Evolutionary conservation across 129 eudicot genomes (phyloP), one percentile per base, ranked within the genome.

Genomic region (Sambucus nigra): DNA sequence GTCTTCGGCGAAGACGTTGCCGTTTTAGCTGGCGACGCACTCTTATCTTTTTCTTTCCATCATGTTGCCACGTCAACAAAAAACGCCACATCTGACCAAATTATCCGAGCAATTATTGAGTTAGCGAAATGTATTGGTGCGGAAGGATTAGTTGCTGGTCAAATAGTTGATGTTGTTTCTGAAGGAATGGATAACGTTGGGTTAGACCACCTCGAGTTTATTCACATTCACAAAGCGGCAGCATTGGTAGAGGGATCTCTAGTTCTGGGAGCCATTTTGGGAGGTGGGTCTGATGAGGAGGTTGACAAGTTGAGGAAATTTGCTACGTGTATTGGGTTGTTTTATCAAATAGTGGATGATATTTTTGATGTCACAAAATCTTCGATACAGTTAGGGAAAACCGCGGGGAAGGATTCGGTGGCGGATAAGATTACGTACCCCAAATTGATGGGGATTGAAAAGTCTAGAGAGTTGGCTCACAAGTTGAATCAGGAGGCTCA

Each of bases 171-270:
- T 57, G 53, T 81, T 0, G 49, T 40, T 28, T 76, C 77, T 3
- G 78, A 73, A 31, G 84, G 89, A 0, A 56, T 56, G 5, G 19
- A 65, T 10, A 69, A 59, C 45, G 76, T 69, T 0, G 80, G 73
- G 0, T 40, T 76, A 1, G 78, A 76, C n/a, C 73, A 39, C 0
- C 23, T 81, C 16, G 84, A 81, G 27, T 81, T 44, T 18, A 81
- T 80, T 42, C 89, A 81, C 39, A 0, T 69, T 0, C 89, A 81
- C 51, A 81, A 81, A 25, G 77, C 89, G 0, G 89, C 81, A 22
- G 80, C 84, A 13, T 64, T 81, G 11, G 59, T 76, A 5, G 84
- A 81, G 26, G 84, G 58, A 1, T 70, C 84, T 15, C 84, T 73
- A 25, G 88, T 76, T 0, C 38, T 73, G 15, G 84, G 84, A 21